phyloP scores from a whole-genome alignment of 371 early-diverging fungal species.

The Apophysomyces variabilis region DNA sequence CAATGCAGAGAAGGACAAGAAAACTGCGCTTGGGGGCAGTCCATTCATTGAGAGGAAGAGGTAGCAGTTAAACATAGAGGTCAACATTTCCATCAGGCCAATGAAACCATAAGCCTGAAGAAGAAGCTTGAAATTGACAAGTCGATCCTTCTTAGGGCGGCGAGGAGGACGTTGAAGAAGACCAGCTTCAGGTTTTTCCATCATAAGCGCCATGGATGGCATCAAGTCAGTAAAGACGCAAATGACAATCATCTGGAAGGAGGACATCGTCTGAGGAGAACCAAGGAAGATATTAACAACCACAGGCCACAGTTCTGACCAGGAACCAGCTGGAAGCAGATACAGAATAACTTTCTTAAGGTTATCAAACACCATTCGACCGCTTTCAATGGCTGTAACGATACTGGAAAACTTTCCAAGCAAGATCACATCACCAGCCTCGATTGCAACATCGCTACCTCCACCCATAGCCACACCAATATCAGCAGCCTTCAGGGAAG shows the following conservation, averaged over 20 bases:
- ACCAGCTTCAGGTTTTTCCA: conserved; percentile 67
- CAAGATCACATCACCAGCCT: conserved; percentile 76
- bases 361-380: conserved; percentile 85
- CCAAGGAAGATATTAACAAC: conserved; percentile 73
- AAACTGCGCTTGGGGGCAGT: conserved; percentile 42
- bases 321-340: conserved; percentile 73
- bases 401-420: conserved; percentile 78
- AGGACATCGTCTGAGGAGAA: conserved; percentile 64
- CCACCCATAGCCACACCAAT: conserved; percentile 82
- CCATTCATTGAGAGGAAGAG: conserved; percentile 54
- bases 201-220: conserved; percentile 68
- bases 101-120: conserved; percentile 69
- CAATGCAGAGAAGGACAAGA: conserved; percentile 59
- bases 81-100: conserved; percentile 62
- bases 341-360: conserved; percentile 82
- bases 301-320: conserved; percentile 74
- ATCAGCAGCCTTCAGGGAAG: conserved; percentile 79
- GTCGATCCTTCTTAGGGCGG: conserved; percentile 59
- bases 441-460: conserved; percentile 81
- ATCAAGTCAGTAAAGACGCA: conserved; percentile 57
- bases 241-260: conserved; percentile 69
- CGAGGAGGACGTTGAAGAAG: conserved; percentile 66
- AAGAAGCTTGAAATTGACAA: conserved; percentile 60
- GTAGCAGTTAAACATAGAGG: conserved; percentile 68
- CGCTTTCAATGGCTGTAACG: conserved; percentile 75